These are phyloP conservation scores for Acanthamoeba healyi DNA, from an alignment of 208 protist genomes.

Conservation along the genomic window DNA sequence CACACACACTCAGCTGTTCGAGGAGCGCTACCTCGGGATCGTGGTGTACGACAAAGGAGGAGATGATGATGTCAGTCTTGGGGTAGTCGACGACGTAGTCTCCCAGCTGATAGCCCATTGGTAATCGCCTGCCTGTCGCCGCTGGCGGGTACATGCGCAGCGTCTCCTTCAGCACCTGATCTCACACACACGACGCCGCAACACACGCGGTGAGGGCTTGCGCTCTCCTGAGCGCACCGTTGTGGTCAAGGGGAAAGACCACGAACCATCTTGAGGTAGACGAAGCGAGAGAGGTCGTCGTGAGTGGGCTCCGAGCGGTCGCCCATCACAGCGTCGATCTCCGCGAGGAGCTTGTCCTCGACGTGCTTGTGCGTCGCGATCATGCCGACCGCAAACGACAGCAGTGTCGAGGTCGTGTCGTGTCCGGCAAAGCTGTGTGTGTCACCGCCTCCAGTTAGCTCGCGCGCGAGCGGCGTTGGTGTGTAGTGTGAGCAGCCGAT, in stretches of 20 bases:
- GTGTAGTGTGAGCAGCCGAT: background rate
- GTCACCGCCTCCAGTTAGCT: too few species aligned
- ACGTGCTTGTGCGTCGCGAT: slow-evolving; percentile 36
- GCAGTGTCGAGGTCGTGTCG: slow-evolving; percentile 70
- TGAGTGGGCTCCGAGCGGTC: slow-evolving; percentile 40
- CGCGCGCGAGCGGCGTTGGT: background rate
- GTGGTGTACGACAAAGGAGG: slow-evolving; percentile 67
- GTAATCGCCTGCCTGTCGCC: slow-evolving; percentile 1
- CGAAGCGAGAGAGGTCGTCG: slow-evolving; percentile 54
- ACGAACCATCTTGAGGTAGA: slow-evolving; percentile 65
- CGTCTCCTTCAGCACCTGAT: slow-evolving; percentile 74
- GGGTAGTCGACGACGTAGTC: slow-evolving; percentile 34
- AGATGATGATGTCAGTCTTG: slow-evolving; percentile 58
- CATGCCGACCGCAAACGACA: slow-evolving; percentile 57
- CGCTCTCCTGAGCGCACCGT: background rate
- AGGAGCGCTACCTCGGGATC: slow-evolving; percentile 51
- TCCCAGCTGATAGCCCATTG: slow-evolving; percentile 62
- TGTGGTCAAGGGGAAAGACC: too few species aligned
- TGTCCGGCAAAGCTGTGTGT: slow-evolving; percentile 69
- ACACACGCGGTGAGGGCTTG: background rate
- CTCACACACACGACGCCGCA: too few species aligned
- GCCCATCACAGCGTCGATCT: slow-evolving; percentile 59
- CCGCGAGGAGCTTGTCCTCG: slow-evolving; percentile 26
- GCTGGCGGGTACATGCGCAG: slow-evolving; percentile 70
- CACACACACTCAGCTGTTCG: too few species aligned